Evolutionary conservation across 225 moss, liverwort and hornwort species (phyloP), one percentile per base, ranked within the genome.

Genomic region (Sphagnum tenellum): DNA sequence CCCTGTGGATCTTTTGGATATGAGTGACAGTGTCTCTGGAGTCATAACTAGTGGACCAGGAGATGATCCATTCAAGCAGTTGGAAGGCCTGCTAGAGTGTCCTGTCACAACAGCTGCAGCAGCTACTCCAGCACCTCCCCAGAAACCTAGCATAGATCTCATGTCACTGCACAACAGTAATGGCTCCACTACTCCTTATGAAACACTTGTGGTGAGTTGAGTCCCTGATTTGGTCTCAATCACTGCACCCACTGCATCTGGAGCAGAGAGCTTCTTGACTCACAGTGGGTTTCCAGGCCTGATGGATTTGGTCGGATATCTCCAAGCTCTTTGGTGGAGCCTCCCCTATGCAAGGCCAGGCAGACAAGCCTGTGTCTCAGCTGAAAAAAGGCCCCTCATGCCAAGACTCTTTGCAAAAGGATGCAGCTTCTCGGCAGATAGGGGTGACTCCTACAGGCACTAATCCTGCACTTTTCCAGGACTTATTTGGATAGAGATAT

Each of bases 1-100:
- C n/a, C n/a, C n/a, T n/a, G n/a, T 87, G 65, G 92, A 95, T 73
- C 84, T 95, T n/a, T 77, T 95, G 74, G 94, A 94, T 84, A 56
- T 91, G 67, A 72, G 85, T 70, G 91, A 89, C 58, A 72, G 77
- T 4, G 76, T 59, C 57, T 70, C 76, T 45, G 57, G 79, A 46
- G 62, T 69, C 45, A 75, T 75, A 46, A 57, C 47, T 44, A 47
- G 77, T 0, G 76, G 67, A 45, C 78, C 86, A 8, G 49, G 68
- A 7, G 81, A 70, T 46, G 94, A 94, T 63, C 94, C 94, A 0
- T 94, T 94, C 70, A 82, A 82, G 73, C 81, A 88, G 63, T 65
- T 95, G 60, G 88, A 86, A 81, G 88, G 88, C 44, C 79, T 91
- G 58, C 75, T 84, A 4, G 86, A 86, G 73, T 81, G 69, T 4